Evolutionary conservation across 2,329 filamentous ascomycete species (phyloP), one percentile per base, ranked within the genome.

Genomic region (Fusarium musae): DNA sequence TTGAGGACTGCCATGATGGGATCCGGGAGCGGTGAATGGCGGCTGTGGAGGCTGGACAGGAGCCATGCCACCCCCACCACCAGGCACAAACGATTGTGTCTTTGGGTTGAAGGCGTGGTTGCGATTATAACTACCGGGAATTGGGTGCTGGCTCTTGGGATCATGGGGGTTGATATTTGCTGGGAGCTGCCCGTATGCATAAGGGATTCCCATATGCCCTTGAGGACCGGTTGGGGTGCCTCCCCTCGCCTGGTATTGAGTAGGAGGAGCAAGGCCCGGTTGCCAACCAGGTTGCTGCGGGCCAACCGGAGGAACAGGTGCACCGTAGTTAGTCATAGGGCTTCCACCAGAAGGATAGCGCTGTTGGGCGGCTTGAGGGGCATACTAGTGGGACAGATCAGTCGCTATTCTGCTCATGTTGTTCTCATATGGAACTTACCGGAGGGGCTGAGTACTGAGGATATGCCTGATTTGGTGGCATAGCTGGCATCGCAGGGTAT

Each of bases 91-190:
- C 0, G 95, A 93, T 79, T 97, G 93, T 21, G 93, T 98, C 83
- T 97, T 95, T 2, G 95, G 96, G 79, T 98, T 98, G 84, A 98
- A 98, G 17, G 93, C 90, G 77, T 94, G 93, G 58, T 83, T 83
- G 65, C 95, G 89, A 79, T 93, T 94, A 75, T 90, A 97, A 82
- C 92, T 96, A 40, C 94, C 94, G 19, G 94, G 93, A 63, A 97
- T 91, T 10, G 94, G 93, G 80, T 97, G 94, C 79, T 95, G 92
- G 65, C 89, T 90, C 81, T 93, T 91, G 13, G 91, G 89, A 77
- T 93, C 93, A 69, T 93, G 87, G 32, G 93, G 91, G 54, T 91
- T 91, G 58, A 88, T 86, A 70, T 93, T 90, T 23, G 87, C 89
- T 8, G 93, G 93, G 52, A 96, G 87, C 78, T 97, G 94, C 6